Percentiles rank a stretch among this genome's conserved stretches.
These are phyloP conservation scores for Saturnispora saitoi DNA, from an alignment of 805 yeast species.

Conservation along the genomic window DNA sequence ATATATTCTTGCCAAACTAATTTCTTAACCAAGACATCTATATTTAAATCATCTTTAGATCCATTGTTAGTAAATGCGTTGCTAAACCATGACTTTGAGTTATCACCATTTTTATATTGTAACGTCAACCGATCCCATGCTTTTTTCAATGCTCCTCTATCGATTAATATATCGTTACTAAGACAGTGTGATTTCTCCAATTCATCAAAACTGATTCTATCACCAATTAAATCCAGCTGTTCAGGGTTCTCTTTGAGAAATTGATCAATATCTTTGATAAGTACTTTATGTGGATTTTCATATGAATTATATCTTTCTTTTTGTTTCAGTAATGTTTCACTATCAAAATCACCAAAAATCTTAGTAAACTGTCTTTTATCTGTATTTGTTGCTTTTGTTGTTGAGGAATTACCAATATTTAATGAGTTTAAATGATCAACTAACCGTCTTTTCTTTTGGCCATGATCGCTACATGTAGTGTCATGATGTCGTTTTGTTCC, in stretches of 20 bases:
- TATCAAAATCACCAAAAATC: conserved; percentile 10
- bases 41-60: not conserved
- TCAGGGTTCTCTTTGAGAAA: conserved; percentile 18
- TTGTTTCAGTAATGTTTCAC: not conserved
- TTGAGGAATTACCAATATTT: not conserved
- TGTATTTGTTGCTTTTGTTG: not conserved
- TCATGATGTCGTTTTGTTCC: conserved; percentile 8
- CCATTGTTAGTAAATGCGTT: not conserved
- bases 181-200: conserved; percentile 4
- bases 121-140: conserved; percentile 11
- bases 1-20: conserved; percentile 15
- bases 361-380: not conserved
- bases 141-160: conserved; percentile 9
- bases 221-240: conserved; percentile 12
- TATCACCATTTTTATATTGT: conserved; percentile 6
- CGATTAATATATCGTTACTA: conserved; percentile 12
- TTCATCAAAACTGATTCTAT: conserved; percentile 10
- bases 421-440: conserved; percentile 5
- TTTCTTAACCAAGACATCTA: conserved; percentile 7
- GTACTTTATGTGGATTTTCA: conserved; percentile 11
- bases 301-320: conserved; percentile 2
- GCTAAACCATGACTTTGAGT: not conserved
- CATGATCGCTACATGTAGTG: not conserved
- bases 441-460: conserved; percentile 1
- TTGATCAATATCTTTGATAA: conserved; percentile 18